phyloP scores from a whole-genome alignment of 768 basidiomycete genomes.

The Pulveroboletus sp. region DNA sequence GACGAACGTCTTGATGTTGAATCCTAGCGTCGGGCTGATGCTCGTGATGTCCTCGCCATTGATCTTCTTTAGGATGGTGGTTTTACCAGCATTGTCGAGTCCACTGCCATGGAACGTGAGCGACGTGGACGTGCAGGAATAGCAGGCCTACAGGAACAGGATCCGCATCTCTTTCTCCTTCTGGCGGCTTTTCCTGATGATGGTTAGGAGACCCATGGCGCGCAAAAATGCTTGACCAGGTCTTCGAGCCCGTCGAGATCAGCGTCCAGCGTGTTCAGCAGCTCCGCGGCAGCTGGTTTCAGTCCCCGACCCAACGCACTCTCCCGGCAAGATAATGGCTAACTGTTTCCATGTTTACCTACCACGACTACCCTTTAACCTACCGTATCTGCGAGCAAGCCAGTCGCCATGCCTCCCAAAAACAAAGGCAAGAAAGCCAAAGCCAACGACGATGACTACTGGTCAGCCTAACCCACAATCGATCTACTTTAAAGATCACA shows the following conservation, averaged over 20 bases:
- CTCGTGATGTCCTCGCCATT: constrained; percentile 86
- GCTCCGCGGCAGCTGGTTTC: background rate
- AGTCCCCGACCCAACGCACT: constrained; percentile 7
- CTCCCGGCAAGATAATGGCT: constrained; percentile 13
- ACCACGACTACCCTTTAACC: background rate
- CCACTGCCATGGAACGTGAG: constrained; percentile 52
- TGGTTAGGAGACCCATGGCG: constrained; percentile 88
- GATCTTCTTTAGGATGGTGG: constrained; percentile 93
- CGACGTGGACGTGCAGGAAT: constrained; percentile 3
- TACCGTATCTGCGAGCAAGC: background rate
- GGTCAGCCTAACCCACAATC: constrained; percentile 40
- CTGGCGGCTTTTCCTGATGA: constrained; percentile 92
- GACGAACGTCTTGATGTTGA: constrained; percentile 97
- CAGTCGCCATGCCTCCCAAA: constrained; percentile 44
- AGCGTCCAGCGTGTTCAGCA: no score
- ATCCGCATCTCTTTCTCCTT: constrained; percentile 97
- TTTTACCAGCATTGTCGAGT: constrained; percentile 98
- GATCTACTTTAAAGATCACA: constrained; percentile 9
- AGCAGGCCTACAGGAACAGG: constrained; percentile 71
- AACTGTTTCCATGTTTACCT: no score
- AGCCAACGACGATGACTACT: constrained; percentile 72
- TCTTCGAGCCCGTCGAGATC: no score
- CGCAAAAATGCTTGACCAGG: background rate
- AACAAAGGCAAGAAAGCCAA: constrained; percentile 87
- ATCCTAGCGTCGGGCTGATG: constrained; percentile 92